Evolutionary conservation across 164 flowering plant species (phyloP).

Genomic region (Santalum album): DNA sequence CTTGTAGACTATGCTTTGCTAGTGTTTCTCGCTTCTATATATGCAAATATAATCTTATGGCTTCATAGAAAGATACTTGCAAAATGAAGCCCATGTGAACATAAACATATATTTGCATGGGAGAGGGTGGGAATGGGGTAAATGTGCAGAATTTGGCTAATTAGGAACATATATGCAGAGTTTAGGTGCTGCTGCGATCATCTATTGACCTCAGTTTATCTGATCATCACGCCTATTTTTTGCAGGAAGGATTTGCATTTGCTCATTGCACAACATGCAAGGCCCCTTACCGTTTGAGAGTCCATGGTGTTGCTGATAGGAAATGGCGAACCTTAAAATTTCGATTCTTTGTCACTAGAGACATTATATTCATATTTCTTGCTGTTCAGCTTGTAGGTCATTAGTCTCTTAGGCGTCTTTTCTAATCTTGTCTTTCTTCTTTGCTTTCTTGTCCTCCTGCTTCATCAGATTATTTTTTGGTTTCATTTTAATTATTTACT

Average conservation of each 20-base stretch:
- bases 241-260: constrained; percentile 99
- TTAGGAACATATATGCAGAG: no score
- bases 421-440: background rate
- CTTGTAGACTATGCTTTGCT: background rate
- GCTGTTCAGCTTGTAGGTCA: constrained; percentile 87
- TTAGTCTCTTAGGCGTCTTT: background rate
- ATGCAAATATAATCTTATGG: background rate
- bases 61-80: background rate
- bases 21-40: no score
- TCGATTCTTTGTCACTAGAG: constrained; percentile 98
- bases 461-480: no score
- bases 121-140: no score
- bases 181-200: no score
- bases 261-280: constrained; percentile 99
- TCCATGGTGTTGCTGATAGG: constrained; percentile 80
- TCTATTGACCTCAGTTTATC: no score
- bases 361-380: constrained; percentile 75
- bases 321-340: constrained; percentile 95
- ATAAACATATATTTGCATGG: no score
- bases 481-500: no score
- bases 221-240: background rate
- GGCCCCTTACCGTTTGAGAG: constrained; percentile 89
- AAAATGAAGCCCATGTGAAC: no score
- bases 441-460: no score
- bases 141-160: no score